Evolutionary conservation across 2,329 filamentous ascomycete species (phyloP).

Genomic region (Phoma herbarum): DNA sequence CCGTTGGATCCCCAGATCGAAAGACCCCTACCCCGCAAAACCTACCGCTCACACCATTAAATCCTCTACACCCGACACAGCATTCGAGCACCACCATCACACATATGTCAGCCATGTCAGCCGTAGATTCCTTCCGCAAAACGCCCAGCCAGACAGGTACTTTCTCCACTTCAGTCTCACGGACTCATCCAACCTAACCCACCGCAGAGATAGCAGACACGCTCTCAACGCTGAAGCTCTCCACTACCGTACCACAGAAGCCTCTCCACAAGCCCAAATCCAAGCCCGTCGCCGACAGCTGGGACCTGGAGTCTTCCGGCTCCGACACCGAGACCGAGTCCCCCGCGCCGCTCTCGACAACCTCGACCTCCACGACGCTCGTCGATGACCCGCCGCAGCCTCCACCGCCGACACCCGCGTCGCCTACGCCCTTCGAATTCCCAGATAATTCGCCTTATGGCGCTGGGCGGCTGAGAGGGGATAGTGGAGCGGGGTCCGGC

Average conservation of each 20-base stretch:
- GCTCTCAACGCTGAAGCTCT: slow-evolving; percentile 50
- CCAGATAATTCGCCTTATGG: slow-evolving; percentile 37
- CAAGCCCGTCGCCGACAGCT: slow-evolving; percentile 70
- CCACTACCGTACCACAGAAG: slow-evolving; percentile 44
- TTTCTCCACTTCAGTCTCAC: no score
- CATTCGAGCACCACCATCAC: background rate
- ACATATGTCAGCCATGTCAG: slow-evolving; percentile 19
- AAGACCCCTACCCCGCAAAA: slow-evolving; percentile 21
- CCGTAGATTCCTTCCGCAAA: slow-evolving; percentile 24
- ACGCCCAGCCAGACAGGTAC: slow-evolving; percentile 33
- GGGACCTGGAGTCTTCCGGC: slow-evolving; percentile 74
- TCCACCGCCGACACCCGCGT: slow-evolving; percentile 49
- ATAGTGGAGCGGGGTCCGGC: slow-evolving; percentile 34
- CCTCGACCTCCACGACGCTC: slow-evolving; percentile 1
- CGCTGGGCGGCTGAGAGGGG: slow-evolving; percentile 19
- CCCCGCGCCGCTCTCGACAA: slow-evolving; percentile 34
- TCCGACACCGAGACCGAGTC: slow-evolving; percentile 47
- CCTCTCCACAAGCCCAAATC: slow-evolving; percentile 46
- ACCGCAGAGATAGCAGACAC: slow-evolving; percentile 48
- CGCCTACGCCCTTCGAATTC: slow-evolving; percentile 46
- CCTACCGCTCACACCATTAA: slow-evolving; percentile 1
- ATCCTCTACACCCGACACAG: slow-evolving; percentile 1
- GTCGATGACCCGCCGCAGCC: slow-evolving; percentile 35
- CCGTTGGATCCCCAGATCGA: slow-evolving; percentile 17
- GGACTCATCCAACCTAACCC: no score